Evolutionary conservation across 345 rosid genomes (phyloP).

Genomic region (Eucalyptus pauciflora): DNA sequence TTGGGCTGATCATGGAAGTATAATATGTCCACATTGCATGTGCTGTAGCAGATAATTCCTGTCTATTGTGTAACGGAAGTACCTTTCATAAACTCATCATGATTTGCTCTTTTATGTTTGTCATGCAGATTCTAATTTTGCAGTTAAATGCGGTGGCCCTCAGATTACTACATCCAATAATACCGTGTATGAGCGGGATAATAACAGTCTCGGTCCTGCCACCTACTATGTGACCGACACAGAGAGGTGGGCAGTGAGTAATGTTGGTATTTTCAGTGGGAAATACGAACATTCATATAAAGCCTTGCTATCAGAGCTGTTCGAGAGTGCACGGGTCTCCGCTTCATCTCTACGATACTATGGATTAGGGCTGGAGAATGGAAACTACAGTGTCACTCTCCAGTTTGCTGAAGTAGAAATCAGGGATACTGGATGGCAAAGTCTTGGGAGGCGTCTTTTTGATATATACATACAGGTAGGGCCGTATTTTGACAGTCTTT

Average conservation of each 20-base stretch:
- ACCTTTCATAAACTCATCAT: not conserved
- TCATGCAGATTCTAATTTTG: slow-evolving; percentile 38
- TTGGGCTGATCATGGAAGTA: not conserved
- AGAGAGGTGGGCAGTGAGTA: slow-evolving; percentile 37
- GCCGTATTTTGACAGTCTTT: rapidly evolving
- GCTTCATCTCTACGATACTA: slow-evolving; percentile 67
- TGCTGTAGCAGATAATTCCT: not conserved
- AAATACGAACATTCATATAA: too few species aligned
- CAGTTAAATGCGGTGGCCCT: slow-evolving; percentile 60
- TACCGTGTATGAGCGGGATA: slow-evolving; percentile 31
- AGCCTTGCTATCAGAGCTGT: not conserved
- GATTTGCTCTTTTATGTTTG: not conserved
- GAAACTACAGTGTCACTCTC: slow-evolving; percentile 43
- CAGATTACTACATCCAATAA: slow-evolving; percentile 16
- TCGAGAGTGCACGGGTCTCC: slow-evolving; percentile 44
- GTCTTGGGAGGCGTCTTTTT: slow-evolving; percentile 29
- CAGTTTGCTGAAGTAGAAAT: slow-evolving; percentile 23
- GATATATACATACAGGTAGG: slow-evolving; percentile 43
- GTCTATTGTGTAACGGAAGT: not conserved
- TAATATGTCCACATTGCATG: not conserved
- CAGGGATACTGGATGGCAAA: slow-evolving; percentile 4
- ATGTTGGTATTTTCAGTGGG: slow-evolving; percentile 12
- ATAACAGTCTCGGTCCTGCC: slow-evolving; percentile 41
- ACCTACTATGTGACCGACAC: slow-evolving; percentile 28
- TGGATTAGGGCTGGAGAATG: slow-evolving; percentile 76